Evolutionary conservation across 176 grass and related monocot species (phyloP), one percentile per base, ranked within the genome.

Genomic region (Oryza brachyantha): DNA sequence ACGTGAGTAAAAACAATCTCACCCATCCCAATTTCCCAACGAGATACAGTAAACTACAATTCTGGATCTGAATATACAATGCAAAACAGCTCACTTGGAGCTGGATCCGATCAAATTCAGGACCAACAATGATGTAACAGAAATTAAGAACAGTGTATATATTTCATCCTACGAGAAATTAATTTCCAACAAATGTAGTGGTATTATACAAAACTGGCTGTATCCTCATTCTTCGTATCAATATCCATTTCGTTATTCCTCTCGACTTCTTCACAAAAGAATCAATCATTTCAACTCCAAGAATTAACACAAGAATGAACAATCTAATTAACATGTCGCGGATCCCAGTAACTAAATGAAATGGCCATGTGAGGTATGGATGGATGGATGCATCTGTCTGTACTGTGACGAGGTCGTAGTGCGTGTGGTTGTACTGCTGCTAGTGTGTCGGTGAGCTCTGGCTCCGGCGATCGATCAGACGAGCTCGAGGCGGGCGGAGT

Each of bases 401-500:
- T n/a, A n/a, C n/a, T n/a, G n/a, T n/a, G n/a, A n/a, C n/a, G n/a
- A n/a, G n/a, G n/a, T n/a, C n/a, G n/a, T n/a, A n/a, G n/a, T n/a
- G n/a, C n/a, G n/a, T n/a, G n/a, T n/a, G 43, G 43, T 17, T 46
- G 43, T 17, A 46, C 6, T 52, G 48, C 48, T 52, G 48, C 17
- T 50, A 43, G 41, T 13, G 46, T 16, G 16, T 16, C 19, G 50
- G 21, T 27, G n/a, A 76, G 28, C 38, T 76, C 40, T 26, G 16
- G 16, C 31, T 41, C 17, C 17, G 19, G 1, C 16, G 41, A 43
- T 43, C 11, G 42, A 46, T 91, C 78, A 97, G 66, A 90, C 79
- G 39, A 97, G 81, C 85, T 97, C 92, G 14, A 90, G 58, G 17
- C 92, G 85, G 50, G 89, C 78, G 14, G 83, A 79, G 92, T 94